A percentile compares a stretch with the other conserved stretches of the same genome.
Conservation (phyloP, 2,329 filamentous ascomycete genomes). For the Epichloe coenophiala region DNA sequence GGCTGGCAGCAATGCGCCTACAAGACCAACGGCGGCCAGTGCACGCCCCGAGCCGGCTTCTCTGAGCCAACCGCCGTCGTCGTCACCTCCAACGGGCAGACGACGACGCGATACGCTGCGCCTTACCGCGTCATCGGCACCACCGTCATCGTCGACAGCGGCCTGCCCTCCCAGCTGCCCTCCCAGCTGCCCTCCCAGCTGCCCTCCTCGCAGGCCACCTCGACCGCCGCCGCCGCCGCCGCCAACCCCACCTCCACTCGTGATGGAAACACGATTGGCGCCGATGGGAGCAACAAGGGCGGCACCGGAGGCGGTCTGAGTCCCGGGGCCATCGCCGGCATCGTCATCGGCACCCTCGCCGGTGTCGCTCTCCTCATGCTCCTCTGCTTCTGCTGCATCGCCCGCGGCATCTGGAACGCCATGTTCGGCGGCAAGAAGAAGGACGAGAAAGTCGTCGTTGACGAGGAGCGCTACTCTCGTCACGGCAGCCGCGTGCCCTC, state of each 20-base stretch:
- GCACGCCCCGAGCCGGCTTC: constrained; percentile 38
- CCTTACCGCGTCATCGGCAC: constrained; percentile 40
- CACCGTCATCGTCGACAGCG: constrained; percentile 39
- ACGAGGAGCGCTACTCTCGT: constrained; percentile 48
- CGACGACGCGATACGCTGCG: constrained; percentile 41
- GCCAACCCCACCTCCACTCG: constrained; percentile 32
- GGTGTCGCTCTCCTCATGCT: constrained; percentile 54
- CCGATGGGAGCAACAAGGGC: constrained; percentile 24
- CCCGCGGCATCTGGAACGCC: constrained; percentile 47
- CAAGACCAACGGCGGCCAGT: constrained; percentile 32
- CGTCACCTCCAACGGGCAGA: constrained; percentile 30
- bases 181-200: constrained; percentile 21
- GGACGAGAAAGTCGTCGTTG: constrained; percentile 43
- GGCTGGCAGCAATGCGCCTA: constrained; percentile 53
- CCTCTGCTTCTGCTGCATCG: constrained; percentile 63
- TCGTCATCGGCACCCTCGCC: constrained; percentile 60
- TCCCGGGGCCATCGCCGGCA: constrained; percentile 64
- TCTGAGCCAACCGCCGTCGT: constrained; percentile 27
- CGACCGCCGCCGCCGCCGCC: constrained; percentile 39
- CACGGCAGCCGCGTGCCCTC: constrained; percentile 29
- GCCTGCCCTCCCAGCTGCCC: constrained; percentile 28
- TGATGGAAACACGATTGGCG: constrained; percentile 27
- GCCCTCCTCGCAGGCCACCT: constrained; percentile 30
- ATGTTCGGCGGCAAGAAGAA: constrained; percentile 47
- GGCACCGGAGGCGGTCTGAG: constrained; percentile 38